Base-by-base conservation (phyloP, 176 grass and related monocot species). In the Aegilops bicornis region DNA sequence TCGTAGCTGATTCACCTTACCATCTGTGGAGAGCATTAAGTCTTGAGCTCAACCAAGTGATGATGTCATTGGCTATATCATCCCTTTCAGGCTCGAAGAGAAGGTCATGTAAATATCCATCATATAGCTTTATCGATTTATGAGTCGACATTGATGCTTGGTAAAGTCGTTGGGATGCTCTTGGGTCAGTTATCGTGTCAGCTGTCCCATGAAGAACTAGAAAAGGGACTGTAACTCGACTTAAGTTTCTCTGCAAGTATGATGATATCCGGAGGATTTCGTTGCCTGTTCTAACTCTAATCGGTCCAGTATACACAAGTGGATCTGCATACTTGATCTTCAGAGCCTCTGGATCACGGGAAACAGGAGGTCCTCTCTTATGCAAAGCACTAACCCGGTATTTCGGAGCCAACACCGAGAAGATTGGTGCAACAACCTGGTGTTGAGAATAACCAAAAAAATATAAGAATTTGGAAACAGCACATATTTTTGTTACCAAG, bases 281-380 rank as follows among this genome's bases (percentile, higher is more conserved):
- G 0, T 91, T 89, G 66, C 89, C 93, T 82, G 93, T 95, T 89
- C 89, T 95, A 78, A 95, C 89, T 89, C 91, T 95, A 56, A 95
- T 91, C 6, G 93, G 79, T 69, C 93, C 93, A 67, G 91, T 93
- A 82, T 91, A 95, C 45, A 95, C 93, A 70, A 95, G 91, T n/a
- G 93, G 93, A 40, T 95, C 93, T 22, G 87, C 72, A 70, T 95
- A 95, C 84, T 95, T 95, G 78, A 64, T 86, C 84, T 72, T 89
- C 73, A 95, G 31, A 63, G 93, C 91, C 84, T 91, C 86, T 19
- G 89, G 89, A 78, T 95, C 93, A n/a, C 93, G 93, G 48, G 93
- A 95, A 82, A 95, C 93, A 61, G 89, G 89, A 33, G 89, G 86
- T 13, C 91, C 93, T 79, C 71, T 89, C 74, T 58, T 90, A 76